Percentiles rank a stretch among this genome's conserved stretches.
Conservation (phyloP, 805 yeast species). For the Metschnikowia kunwiensis region DNA sequence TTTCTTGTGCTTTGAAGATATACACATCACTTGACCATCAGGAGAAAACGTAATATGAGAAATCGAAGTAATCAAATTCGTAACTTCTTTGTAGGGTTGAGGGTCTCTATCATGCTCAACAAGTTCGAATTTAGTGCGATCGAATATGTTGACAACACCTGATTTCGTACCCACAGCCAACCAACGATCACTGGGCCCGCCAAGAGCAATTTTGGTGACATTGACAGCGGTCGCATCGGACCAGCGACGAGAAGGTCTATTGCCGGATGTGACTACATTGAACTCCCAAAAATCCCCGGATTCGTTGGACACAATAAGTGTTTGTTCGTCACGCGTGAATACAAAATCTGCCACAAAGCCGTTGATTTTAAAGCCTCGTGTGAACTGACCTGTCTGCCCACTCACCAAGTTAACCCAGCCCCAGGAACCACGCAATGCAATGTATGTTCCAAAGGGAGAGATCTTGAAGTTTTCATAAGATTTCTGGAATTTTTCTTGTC, state of each 20-base stretch:
- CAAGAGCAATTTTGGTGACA: constrained; percentile 70
- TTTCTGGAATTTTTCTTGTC: constrained; percentile 80
- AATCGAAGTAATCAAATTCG: constrained; percentile 78
- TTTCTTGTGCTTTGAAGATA: constrained; percentile 79
- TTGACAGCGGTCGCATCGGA: constrained; percentile 83
- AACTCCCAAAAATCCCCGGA: constrained; percentile 92
- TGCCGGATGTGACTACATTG: constrained; percentile 21
- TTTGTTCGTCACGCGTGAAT: constrained; percentile 49
- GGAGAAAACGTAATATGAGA: constrained; percentile 69
- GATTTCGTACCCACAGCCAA: constrained; percentile 84
- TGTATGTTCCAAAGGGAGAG: constrained; percentile 66
- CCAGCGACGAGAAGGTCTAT: constrained; percentile 61
- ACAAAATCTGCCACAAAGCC: constrained; percentile 82
- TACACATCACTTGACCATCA: constrained; percentile 86
- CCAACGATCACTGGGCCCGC: constrained; percentile 71
- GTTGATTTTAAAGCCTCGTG: constrained; percentile 83
- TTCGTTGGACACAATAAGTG: constrained; percentile 56
- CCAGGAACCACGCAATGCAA: constrained; percentile 76
- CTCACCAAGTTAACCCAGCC: constrained; percentile 89
- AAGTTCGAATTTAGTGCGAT: constrained; percentile 36
- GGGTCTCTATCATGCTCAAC: constrained; percentile 12
- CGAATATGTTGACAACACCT: constrained; percentile 89
- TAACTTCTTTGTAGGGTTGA: constrained; percentile 63
- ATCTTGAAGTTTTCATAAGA: constrained; percentile 84
- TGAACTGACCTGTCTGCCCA: constrained; percentile 79